A percentile compares a stretch with the other conserved stretches of the same genome.
Evolutionary conservation across 768 basidiomycete genomes (phyloP).

Genomic region (Psilocybe cyanescens): DNA sequence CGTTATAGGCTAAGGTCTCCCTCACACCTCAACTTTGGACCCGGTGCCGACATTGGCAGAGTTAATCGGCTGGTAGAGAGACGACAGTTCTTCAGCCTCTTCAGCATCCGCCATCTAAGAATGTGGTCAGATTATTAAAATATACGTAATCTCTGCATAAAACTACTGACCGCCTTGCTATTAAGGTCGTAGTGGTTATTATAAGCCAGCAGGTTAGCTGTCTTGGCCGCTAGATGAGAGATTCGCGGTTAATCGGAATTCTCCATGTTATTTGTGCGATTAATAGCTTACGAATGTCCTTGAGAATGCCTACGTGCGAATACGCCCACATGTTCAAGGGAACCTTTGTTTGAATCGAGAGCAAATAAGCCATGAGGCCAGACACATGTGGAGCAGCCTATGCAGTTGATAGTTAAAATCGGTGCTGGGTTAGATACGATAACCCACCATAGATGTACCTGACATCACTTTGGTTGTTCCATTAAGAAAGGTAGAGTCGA

Average conservation of each 20-base stretch:
- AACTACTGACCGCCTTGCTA: not conserved
- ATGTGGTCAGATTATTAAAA: not conserved
- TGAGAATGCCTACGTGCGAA: not conserved
- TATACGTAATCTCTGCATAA: not conserved
- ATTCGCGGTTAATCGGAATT: no score
- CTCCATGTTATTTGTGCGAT: no score
- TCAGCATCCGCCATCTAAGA: not conserved
- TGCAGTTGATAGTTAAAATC: not conserved
- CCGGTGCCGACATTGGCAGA: no score
- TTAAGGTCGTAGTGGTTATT: conserved; percentile 2
- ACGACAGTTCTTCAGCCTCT: not conserved
- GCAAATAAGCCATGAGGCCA: not conserved
- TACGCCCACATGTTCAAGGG: not conserved
- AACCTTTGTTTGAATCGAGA: not conserved
- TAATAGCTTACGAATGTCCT: not conserved
- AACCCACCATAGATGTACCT: not conserved
- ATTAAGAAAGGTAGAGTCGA: not conserved
- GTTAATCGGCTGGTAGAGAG: no score
- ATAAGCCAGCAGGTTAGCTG: not conserved
- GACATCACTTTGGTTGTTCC: not conserved
- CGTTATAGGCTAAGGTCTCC: no score
- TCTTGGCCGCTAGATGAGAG: not conserved
- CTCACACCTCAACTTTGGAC: no score
- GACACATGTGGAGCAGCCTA: conserved; percentile 3
- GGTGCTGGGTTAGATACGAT: not conserved